A percentile compares a stretch with the other conserved stretches of the same genome.
These are phyloP conservation scores for Leishmania turanica DNA, from an alignment of 208 protist species.

Conservation along the genomic window DNA sequence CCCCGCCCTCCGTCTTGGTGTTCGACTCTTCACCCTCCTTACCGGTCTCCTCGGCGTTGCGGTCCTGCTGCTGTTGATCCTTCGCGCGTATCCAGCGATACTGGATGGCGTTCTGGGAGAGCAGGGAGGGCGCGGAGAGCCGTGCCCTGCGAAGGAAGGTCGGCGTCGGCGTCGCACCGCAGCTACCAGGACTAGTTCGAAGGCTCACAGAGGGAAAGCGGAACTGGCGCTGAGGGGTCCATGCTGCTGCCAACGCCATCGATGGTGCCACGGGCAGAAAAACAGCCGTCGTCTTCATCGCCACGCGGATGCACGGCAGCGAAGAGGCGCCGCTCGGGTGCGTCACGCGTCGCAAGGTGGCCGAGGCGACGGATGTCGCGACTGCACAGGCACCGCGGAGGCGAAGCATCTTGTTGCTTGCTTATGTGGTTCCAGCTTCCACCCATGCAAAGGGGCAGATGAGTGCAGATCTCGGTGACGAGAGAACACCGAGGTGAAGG, in stretches of 20 bases:
- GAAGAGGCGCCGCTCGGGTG: not conserved
- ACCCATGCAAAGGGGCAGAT: not conserved
- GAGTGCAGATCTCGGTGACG: not conserved
- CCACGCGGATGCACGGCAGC: not conserved
- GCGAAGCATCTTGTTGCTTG: slow-evolving; percentile 18
- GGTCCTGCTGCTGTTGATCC: slow-evolving; percentile 10
- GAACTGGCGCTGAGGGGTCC: not conserved
- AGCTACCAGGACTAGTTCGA: not conserved
- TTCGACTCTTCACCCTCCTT: not conserved
- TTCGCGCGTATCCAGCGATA: slow-evolving; percentile 28
- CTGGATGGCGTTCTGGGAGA: slow-evolving; percentile 1
- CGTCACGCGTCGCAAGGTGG: not conserved
- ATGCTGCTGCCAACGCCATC: not conserved
- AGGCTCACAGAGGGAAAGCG: not conserved
- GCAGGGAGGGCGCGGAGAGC: not conserved
- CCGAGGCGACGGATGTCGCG: slow-evolving; percentile 1
- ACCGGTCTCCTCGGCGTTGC: not conserved
- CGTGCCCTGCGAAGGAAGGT: slow-evolving; percentile 10
- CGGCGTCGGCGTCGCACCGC: not conserved
- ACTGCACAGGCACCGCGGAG: slow-evolving; percentile 13
- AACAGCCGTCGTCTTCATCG: not conserved
- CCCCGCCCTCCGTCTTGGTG: not conserved
- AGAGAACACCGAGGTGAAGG: not conserved
- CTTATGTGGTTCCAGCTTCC: not conserved
- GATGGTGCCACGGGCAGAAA: not conserved